Evolutionary conservation across 345 rosid species (phyloP).

Genomic region (Eucalyptus victrix): DNA sequence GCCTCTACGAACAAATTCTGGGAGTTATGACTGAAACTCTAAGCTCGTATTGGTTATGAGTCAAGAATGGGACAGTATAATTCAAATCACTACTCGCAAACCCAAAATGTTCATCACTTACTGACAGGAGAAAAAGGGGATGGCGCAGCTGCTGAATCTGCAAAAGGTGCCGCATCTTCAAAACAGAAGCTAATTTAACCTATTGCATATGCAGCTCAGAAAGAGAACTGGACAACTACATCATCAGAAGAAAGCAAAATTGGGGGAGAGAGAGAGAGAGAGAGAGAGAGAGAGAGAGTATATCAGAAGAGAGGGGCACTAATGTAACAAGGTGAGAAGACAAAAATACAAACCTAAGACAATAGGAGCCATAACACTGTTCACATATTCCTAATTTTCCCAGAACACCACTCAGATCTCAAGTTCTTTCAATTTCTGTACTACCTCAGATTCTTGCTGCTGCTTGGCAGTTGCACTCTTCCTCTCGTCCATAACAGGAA

Average conservation of each 20-base stretch:
- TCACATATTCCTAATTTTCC: background rate
- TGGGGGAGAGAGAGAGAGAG: background rate
- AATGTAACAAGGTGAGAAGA: background rate
- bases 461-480: background rate
- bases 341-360: slow-evolving; percentile 14
- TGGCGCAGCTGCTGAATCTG: background rate
- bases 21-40: background rate
- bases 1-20: background rate
- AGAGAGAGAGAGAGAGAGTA: background rate
- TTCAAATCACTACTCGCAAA: background rate
- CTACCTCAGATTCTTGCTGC: slow-evolving; percentile 18
- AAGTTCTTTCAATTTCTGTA: slow-evolving; percentile 42
- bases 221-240: background rate
- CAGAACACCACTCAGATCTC: slow-evolving; percentile 19
- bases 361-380: background rate
- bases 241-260: background rate
- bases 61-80: background rate
- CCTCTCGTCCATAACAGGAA: slow-evolving; percentile 11
- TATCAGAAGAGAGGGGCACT: background rate
- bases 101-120: background rate
- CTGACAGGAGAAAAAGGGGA: background rate
- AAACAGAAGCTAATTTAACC: background rate
- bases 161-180: background rate
- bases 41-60: background rate
- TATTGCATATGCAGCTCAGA: background rate